Base-by-base conservation (phyloP, 2,329 filamentous ascomycete species). In the Ophiostoma fasciatum region DNA sequence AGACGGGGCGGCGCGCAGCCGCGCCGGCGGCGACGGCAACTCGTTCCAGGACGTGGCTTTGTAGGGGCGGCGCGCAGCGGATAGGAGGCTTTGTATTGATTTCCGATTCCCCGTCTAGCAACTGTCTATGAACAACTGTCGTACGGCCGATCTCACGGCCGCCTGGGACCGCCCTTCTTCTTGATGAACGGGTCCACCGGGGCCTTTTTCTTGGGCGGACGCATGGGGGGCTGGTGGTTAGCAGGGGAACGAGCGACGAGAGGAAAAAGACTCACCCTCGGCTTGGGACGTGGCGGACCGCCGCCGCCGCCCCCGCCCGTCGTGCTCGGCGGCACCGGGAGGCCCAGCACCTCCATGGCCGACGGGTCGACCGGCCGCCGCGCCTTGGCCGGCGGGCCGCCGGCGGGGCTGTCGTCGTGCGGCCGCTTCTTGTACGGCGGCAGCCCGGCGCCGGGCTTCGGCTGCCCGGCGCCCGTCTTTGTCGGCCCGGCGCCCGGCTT, bases 41-140 rank as follows among this genome's bases (percentile, higher is more conserved):
- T 71, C 70, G n/a, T 77, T 78, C 52, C 71, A 77, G 47, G 70
- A 78, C 45, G 71, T 78, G 31, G 69, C 68, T 41, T 55, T 78
- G 47, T 77, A 59, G n/a, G n/a, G n/a, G n/a, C n/a, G n/a, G n/a
- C n/a, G n/a, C n/a, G n/a, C n/a, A n/a, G n/a, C n/a, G n/a, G n/a
- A n/a, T n/a, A n/a, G n/a, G n/a, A n/a, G n/a, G n/a, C n/a, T n/a
- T n/a, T n/a, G n/a, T n/a, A n/a, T n/a, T n/a, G n/a, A n/a, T n/a
- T 13, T 12, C 11, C 23, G 23, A 8, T 26, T 18, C 18, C 18
- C 29, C 18, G 10, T 17, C 15, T 11, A 15, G 15, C n/a, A 10
- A 10, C 20, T 20, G 7, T 17, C n/a, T 21, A 7, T 21, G 13
- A 5, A 7, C n/a, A 11, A 11, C 5, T 13, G 15, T 21, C 12